A percentile compares a stretch with the other conserved stretches of the same genome.
Conservation (phyloP, 225 moss, liverwort and hornwort genomes). For the Thuidium tamariscinum region DNA sequence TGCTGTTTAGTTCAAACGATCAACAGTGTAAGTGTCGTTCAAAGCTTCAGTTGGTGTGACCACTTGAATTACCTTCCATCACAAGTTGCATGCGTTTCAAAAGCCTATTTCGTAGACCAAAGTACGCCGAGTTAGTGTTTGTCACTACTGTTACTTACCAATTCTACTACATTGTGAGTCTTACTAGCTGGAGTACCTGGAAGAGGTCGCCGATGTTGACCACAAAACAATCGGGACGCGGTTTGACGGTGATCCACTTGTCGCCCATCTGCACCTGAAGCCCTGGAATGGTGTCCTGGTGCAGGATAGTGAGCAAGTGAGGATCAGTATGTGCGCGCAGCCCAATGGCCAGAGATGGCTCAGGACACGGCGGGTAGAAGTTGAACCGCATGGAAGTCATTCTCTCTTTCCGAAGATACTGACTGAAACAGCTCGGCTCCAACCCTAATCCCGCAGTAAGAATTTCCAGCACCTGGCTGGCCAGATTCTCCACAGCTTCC, state of each 20-base stretch:
- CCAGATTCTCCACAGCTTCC: slow-evolving; percentile 31
- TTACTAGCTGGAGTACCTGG: slow-evolving; percentile 24
- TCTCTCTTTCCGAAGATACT: slow-evolving; percentile 22
- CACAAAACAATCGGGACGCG: slow-evolving; percentile 45
- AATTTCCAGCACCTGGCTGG: slow-evolving; percentile 27
- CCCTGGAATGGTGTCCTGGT: slow-evolving; percentile 46
- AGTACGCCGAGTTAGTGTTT: not conserved
- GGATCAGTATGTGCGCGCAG: slow-evolving; percentile 56
- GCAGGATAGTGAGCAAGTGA: slow-evolving; percentile 45
- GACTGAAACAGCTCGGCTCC: slow-evolving; percentile 38
- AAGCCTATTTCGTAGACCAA: not conserved
- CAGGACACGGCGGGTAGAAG: slow-evolving; percentile 51
- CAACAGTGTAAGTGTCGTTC: not conserved
- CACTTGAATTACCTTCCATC: not conserved
- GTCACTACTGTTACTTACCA: no score
- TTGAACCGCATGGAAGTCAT: slow-evolving; percentile 56
- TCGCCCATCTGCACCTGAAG: slow-evolving; percentile 45
- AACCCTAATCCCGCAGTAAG: slow-evolving; percentile 42
- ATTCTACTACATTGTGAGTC: no score
- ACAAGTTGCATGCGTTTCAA: not conserved
- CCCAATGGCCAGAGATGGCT: slow-evolving; percentile 42
- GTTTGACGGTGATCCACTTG: slow-evolving; percentile 56
- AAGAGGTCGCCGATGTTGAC: slow-evolving; percentile 57
- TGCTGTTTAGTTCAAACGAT: not conserved
- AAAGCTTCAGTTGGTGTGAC: not conserved